Evolutionary conservation across 2,329 filamentous ascomycete genomes (phyloP).

Genomic region (Fusarium pilosicola): DNA sequence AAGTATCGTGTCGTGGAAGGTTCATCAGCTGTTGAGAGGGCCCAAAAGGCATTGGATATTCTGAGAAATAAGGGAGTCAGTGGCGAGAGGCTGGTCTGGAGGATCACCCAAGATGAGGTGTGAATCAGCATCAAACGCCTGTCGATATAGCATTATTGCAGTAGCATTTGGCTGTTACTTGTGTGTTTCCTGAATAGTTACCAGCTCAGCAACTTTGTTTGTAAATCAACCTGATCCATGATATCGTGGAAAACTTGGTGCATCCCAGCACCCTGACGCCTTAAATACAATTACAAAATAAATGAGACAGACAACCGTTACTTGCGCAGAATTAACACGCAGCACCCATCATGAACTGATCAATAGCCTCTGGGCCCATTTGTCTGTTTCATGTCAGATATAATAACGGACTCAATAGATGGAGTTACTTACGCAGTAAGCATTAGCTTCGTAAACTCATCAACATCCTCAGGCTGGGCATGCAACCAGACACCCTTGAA

Average conservation of each 20-base stretch:
- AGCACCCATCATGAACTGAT: constrained; percentile 51
- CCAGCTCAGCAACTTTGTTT: neutral
- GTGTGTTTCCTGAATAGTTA: neutral
- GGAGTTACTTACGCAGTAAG: constrained; percentile 49
- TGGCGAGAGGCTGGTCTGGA: constrained; percentile 55
- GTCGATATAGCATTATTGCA: neutral
- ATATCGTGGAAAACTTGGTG: neutral
- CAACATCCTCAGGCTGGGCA: constrained; percentile 50
- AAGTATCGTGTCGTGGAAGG: constrained; percentile 55
- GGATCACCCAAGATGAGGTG: constrained; percentile 30
- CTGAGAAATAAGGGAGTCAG: constrained; percentile 52
- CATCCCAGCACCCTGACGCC: neutral
- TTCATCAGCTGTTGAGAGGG: constrained; percentile 50
- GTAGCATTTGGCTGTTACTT: neutral
- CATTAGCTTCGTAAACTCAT: constrained; percentile 53
- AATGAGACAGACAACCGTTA: neutral
- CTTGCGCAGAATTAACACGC: constrained; percentile 12
- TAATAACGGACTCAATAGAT: neutral
- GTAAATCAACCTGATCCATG: neutral
- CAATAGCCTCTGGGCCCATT: constrained; percentile 49
- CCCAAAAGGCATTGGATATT: constrained; percentile 50
- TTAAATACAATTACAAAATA: neutral
- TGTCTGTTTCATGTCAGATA: constrained; percentile 41
- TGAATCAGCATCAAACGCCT: neutral
- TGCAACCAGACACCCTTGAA: constrained; percentile 52